These are phyloP conservation scores for Dalechampia spathulata DNA, from an alignment of 441 rosid species.

Conservation along the genomic window DNA sequence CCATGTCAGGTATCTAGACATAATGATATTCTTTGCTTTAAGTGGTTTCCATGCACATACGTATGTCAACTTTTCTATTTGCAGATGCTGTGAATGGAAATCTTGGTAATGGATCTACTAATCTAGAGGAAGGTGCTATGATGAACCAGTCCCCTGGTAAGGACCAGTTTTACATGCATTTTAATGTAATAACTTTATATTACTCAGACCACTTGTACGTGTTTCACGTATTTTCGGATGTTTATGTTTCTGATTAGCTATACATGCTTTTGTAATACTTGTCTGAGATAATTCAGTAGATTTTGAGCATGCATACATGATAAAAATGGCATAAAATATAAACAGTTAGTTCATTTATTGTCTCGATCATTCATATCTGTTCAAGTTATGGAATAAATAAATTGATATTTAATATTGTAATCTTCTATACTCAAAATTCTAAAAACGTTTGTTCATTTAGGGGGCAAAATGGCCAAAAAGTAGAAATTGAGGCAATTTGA, in stretches of 20 bases:
- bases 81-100: constrained; percentile 26
- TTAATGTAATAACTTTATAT: not conserved
- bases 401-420: not conserved
- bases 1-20: constrained; percentile 37
- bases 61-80: constrained; percentile 1
- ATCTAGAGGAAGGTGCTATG: constrained; percentile 19
- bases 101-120: constrained; percentile 29
- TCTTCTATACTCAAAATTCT: not conserved
- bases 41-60: no score
- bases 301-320: not conserved
- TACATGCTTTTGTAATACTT: not conserved
- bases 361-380: not conserved
- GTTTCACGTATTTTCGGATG: not conserved
- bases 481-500: no score
- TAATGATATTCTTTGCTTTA: constrained; percentile 4
- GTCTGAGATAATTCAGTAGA: not conserved
- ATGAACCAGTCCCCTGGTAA: constrained; percentile 21
- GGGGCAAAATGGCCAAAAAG: no score
- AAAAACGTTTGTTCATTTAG: not conserved
- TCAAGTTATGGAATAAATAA: not conserved
- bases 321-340: not conserved
- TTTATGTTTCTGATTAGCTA: not conserved
- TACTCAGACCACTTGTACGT: no score
- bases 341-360: not conserved
- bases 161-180: not conserved